Evolutionary conservation across 305 asterid genomes (phyloP).

Genomic region (Fraxinus nigra): DNA sequence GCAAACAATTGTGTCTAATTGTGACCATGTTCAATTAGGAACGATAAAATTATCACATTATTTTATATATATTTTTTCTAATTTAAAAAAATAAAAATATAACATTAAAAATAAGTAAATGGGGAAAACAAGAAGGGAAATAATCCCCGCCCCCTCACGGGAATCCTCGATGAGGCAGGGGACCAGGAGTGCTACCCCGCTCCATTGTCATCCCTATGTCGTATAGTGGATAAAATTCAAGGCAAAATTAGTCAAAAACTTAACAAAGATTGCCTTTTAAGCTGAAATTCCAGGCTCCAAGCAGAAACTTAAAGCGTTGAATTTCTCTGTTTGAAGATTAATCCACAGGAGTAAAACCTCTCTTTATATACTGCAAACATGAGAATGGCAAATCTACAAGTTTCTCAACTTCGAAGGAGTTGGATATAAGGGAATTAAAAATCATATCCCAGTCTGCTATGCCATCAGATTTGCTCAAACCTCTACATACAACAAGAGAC

Average conservation of each 20-base stretch:
- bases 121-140: not conserved
- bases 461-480: constrained; percentile 31
- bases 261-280: not conserved
- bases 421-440: constrained; percentile 42
- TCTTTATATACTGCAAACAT: constrained; percentile 56
- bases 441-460: constrained; percentile 29
- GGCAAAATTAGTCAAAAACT: not conserved
- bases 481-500: constrained; percentile 65
- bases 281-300: not conserved
- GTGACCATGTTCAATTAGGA: not conserved
- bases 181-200: not conserved
- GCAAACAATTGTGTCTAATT: not conserved
- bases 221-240: not conserved
- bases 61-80: not conserved
- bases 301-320: not conserved
- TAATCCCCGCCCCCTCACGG: not conserved
- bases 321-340: constrained; percentile 14
- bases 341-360: constrained; percentile 52
- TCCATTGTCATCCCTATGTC: not conserved
- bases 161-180: not conserved
- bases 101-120: not conserved
- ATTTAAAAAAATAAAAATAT: too few species aligned
- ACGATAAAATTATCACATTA: not conserved
- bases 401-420: constrained; percentile 53
- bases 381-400: constrained; percentile 60